Conservation (phyloP, 176 grass and related monocot species). For the Dendrocalamus sinicus region DNA sequence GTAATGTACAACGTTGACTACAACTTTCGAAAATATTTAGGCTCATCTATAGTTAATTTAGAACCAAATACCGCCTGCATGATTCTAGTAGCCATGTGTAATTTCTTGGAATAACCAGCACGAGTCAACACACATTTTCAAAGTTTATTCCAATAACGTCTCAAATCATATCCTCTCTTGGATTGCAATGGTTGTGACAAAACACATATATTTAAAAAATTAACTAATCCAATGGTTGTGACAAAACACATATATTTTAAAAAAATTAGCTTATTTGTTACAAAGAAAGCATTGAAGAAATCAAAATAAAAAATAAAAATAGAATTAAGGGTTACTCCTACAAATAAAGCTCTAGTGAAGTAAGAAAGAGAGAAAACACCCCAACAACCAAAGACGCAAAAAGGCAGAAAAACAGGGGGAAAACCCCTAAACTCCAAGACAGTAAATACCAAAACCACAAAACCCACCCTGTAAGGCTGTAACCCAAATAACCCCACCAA, state of each 20-base stretch:
- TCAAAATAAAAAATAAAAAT: not conserved
- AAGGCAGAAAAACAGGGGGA: not conserved
- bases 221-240: no score
- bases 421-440: slow-evolving; percentile 23
- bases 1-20: no score
- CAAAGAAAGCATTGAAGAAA: not conserved
- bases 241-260: not conserved
- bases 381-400: not conserved
- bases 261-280: not conserved
- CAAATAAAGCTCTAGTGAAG: not conserved
- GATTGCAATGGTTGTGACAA: not conserved
- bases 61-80: not conserved
- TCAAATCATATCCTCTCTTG: not conserved
- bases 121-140: not conserved
- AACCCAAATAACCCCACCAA: slow-evolving; percentile 29
- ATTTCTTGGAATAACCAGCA: fast-evolving
- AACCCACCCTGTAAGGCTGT: slow-evolving; percentile 31
- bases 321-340: not conserved
- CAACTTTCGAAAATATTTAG: not conserved
- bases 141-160: not conserved
- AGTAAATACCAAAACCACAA: slow-evolving; percentile 11
- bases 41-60: not conserved
- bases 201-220: not conserved
- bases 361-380: not conserved
- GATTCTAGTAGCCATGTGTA: not conserved